Conservation (phyloP, 257 asterid genomes). For the Fraxinus cuspidata region DNA sequence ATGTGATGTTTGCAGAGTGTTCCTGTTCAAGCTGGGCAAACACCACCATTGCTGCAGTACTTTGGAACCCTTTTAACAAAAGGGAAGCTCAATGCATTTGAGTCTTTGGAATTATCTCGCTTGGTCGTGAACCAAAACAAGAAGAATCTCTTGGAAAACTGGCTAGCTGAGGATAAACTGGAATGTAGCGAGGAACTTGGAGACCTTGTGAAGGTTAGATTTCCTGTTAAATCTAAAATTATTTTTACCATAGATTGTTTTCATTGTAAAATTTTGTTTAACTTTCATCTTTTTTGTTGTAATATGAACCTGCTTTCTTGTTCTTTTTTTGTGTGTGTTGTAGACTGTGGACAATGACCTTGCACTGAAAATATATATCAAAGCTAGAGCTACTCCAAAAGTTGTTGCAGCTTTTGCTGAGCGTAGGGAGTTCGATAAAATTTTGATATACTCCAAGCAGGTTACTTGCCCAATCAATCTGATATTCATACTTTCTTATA, state of each 20-base stretch:
- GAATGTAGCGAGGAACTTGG: conserved; percentile 99
- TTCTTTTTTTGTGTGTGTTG: conserved; percentile 18
- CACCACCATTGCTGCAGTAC: conserved; percentile 96
- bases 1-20: conserved; percentile 68
- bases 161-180: conserved; percentile 98
- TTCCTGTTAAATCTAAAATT: conserved; percentile 23
- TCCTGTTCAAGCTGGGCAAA: conserved; percentile 99
- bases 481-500: background rate
- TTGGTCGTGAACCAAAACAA: conserved; percentile 97
- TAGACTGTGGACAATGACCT: conserved; percentile 99
- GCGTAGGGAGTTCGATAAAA: conserved; percentile 97
- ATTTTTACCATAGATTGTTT: conserved; percentile 12
- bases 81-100: conserved; percentile 96
- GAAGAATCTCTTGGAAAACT: conserved; percentile 92
- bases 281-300: conserved; percentile 18
- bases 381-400: conserved; percentile 99
- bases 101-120: conserved; percentile 95
- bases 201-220: conserved; percentile 92
- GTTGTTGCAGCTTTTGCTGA: conserved; percentile 99
- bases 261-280: background rate
- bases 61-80: conserved; percentile 92
- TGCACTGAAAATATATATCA: conserved; percentile 91
- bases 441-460: conserved; percentile 98
- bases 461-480: conserved; percentile 32
- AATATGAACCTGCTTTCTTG: conserved; percentile 8